A percentile compares a stretch with the other conserved stretches of the same genome.
phyloP scores from a whole-genome alignment of 371 early-diverging fungal genomes.

The Apophysomyces trapeziformis region DNA sequence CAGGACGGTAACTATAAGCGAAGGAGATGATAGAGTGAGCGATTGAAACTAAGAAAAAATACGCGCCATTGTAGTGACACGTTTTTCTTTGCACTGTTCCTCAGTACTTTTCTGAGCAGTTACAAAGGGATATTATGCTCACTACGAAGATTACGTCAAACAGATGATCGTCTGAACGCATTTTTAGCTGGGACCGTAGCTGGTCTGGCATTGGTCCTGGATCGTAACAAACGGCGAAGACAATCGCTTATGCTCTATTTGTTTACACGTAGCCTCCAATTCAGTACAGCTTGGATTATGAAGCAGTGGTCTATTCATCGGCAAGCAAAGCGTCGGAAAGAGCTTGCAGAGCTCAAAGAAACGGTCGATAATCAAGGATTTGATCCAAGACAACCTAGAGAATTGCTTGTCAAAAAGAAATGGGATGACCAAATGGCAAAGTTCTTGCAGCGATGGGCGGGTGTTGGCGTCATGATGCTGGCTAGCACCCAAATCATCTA shows the following conservation, averaged over 20 bases:
- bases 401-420: conserved; percentile 21
- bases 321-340: conserved; percentile 24
- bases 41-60: neutral
- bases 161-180: conserved; percentile 65
- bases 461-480: conserved; percentile 69
- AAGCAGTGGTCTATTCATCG: conserved; percentile 62
- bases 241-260: conserved; percentile 82
- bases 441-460: conserved; percentile 55
- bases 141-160: conserved; percentile 61
- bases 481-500: conserved; percentile 69
- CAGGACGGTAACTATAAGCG: conserved; percentile 49
- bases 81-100: conserved; percentile 77
- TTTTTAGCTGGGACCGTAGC: conserved; percentile 83
- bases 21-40: neutral
- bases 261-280: conserved; percentile 77
- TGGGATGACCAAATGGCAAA: conserved; percentile 64
- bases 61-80: conserved; percentile 62
- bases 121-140: conserved; percentile 82
- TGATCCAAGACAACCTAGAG: conserved; percentile 23
- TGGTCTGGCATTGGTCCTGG: conserved; percentile 71
- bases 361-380: conserved; percentile 30
- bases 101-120: conserved; percentile 75
- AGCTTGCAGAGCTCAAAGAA: conserved; percentile 24
- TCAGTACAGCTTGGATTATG: conserved; percentile 70
- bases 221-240: conserved; percentile 71